A percentile compares a stretch with the other conserved stretches of the same genome.
These are phyloP conservation scores for Fusarium napiforme DNA, from an alignment of 2,329 filamentous ascomycete genomes.

Conservation along the genomic window DNA sequence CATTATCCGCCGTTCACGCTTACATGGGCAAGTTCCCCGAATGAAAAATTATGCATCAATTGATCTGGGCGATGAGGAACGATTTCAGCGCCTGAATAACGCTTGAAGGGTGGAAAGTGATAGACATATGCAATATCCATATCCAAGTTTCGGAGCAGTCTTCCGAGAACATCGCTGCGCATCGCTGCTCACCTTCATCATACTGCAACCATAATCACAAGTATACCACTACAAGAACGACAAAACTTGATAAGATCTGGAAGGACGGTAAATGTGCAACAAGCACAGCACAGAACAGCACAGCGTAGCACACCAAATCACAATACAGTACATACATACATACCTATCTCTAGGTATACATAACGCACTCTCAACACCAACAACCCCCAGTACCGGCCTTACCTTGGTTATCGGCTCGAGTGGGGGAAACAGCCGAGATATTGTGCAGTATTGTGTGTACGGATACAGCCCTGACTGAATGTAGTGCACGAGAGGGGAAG, in stretches of 20 bases:
- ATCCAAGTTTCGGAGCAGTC: constrained; percentile 19
- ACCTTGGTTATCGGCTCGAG: constrained; percentile 16
- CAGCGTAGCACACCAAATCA: neutral
- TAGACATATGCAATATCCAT: neutral
- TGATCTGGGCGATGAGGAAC: neutral
- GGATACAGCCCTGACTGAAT: neutral
- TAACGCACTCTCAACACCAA: neutral
- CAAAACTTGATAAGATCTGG: neutral
- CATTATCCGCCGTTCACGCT: constrained; percentile 1
- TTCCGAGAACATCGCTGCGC: constrained; percentile 26
- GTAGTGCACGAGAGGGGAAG: constrained; percentile 39
- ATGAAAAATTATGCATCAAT: constrained; percentile 6
- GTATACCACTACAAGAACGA: constrained; percentile 1
- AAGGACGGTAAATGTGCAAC: constrained; percentile 4
- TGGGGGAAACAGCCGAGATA: constrained; percentile 37
- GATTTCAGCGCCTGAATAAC: neutral
- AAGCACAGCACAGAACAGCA: neutral
- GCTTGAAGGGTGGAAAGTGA: neutral
- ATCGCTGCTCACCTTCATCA: constrained; percentile 14
- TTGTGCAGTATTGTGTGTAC: constrained; percentile 1
- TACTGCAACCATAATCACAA: constrained; percentile 13
- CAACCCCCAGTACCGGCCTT: neutral
- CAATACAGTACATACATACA: neutral
- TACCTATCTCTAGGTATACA: neutral
- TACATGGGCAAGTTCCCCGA: neutral